phyloP scores from a whole-genome alignment of 495 filamentous ascomycete genomes.

The Chaetomium fimeti region DNA sequence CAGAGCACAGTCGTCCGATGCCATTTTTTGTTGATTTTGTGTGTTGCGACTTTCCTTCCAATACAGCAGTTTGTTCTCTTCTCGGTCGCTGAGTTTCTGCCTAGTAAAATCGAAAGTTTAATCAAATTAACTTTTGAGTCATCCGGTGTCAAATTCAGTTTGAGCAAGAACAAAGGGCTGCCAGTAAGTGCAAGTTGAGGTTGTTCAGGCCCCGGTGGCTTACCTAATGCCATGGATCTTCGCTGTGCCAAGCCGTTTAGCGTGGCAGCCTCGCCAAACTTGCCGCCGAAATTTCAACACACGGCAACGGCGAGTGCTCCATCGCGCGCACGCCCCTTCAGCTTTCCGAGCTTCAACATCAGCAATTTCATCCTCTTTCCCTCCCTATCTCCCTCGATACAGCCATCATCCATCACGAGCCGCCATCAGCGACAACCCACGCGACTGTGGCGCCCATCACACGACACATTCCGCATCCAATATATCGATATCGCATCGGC shows the following conservation, averaged over 20 bases:
- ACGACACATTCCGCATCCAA: neutral
- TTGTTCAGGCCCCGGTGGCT: neutral
- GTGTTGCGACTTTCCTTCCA: neutral
- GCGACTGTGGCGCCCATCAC: neutral
- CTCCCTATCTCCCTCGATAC: neutral
- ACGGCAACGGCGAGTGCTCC: slow-evolving; percentile 9
- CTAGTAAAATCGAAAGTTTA: neutral
- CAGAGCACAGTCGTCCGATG: slow-evolving; percentile 36
- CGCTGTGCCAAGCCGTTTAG: slow-evolving; percentile 13
- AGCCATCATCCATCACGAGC: slow-evolving; percentile 6
- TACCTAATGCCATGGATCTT: slow-evolving; percentile 11
- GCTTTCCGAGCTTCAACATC: neutral
- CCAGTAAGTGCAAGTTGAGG: neutral
- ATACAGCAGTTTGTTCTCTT: neutral
- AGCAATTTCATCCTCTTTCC: neutral
- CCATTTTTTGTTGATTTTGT: slow-evolving; percentile 2
- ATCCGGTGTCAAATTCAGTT: neutral
- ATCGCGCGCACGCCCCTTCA: slow-evolving; percentile 9
- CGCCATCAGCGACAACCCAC: slow-evolving; percentile 14
- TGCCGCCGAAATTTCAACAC: slow-evolving; percentile 28
- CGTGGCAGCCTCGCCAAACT: slow-evolving; percentile 8
- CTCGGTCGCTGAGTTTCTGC: neutral
- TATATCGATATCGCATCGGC: neutral
- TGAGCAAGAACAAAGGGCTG: neutral
- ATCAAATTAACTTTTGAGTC: neutral